These are phyloP conservation scores for Termitomyces sp. DNA, from an alignment of 768 basidiomycete species.

Conservation along the genomic window DNA sequence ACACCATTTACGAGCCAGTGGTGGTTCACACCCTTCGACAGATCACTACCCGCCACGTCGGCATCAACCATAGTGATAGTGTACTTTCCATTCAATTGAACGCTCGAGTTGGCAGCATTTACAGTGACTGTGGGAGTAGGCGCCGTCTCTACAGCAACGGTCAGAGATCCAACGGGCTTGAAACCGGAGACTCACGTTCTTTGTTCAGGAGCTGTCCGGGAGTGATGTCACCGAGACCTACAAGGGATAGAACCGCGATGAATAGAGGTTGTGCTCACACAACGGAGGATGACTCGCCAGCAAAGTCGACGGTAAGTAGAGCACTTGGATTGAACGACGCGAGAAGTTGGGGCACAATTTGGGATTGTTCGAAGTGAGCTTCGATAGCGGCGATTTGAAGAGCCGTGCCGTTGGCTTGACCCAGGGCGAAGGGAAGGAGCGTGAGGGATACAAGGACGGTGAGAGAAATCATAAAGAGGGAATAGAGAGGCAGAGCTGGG, in stretches of 20 bases:
- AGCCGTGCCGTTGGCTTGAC: constrained; percentile 36
- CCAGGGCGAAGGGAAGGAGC: constrained; percentile 36
- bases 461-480: constrained; percentile 25
- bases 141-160: constrained; percentile 42
- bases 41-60: constrained; percentile 55
- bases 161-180: neutral
- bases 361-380: constrained; percentile 61
- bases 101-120: constrained; percentile 42
- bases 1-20: constrained; percentile 81
- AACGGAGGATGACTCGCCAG: constrained; percentile 20
- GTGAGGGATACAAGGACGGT: constrained; percentile 28
- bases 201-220: constrained; percentile 56
- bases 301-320: constrained; percentile 47
- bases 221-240: constrained; percentile 39
- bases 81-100: constrained; percentile 42
- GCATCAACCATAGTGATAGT: constrained; percentile 78
- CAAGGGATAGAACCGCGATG: neutral
- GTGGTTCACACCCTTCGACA: constrained; percentile 54
- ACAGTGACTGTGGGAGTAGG: constrained; percentile 49
- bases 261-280: neutral
- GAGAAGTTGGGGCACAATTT: constrained; percentile 58
- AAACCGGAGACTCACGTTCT: constrained; percentile 39
- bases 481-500: neutral
- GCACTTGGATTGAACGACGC: constrained; percentile 55
- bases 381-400: constrained; percentile 53